Conservation (phyloP, 2,329 filamentous ascomycete species). For the Sphaerulina vaccinii region DNA sequence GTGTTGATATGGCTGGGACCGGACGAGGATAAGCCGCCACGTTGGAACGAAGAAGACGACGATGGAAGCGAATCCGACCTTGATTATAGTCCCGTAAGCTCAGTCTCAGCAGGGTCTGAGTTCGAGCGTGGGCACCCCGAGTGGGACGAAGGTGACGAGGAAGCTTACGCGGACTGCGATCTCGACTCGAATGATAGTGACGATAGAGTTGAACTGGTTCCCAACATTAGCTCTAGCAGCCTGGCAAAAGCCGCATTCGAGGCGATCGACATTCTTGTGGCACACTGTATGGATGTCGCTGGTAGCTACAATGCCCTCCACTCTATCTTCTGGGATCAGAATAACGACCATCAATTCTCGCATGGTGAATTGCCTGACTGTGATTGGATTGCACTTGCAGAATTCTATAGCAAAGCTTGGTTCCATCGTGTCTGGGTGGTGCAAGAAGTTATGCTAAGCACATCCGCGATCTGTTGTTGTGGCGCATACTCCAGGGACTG, state of each 20-base stretch:
- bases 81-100: too few relatives aligned
- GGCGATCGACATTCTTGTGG: neutral
- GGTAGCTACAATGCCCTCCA: neutral
- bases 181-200: too few relatives aligned
- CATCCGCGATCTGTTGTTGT: neutral
- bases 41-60: too few relatives aligned
- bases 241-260: neutral
- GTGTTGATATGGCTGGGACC: constrained; percentile 19
- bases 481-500: neutral
- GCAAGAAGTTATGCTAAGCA: constrained; percentile 14
- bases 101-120: too few relatives aligned
- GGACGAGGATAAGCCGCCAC: too few relatives aligned
- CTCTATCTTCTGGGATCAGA: too few relatives aligned
- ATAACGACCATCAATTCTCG: neutral
- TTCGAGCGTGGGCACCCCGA: too few relatives aligned
- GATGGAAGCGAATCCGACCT: too few relatives aligned
- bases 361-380: neutral
- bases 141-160: too few relatives aligned
- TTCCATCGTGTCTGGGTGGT: constrained; percentile 12
- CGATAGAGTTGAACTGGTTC: too few relatives aligned
- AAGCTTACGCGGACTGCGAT: too few relatives aligned
- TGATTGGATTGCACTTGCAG: neutral
- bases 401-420: constrained; percentile 2
- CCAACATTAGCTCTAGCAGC: too few relatives aligned
- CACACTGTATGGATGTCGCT: constrained; percentile 4